These are phyloP conservation scores for Penicillium sp. DNA, from an alignment of 2,329 filamentous ascomycete species.

Conservation along the genomic window DNA sequence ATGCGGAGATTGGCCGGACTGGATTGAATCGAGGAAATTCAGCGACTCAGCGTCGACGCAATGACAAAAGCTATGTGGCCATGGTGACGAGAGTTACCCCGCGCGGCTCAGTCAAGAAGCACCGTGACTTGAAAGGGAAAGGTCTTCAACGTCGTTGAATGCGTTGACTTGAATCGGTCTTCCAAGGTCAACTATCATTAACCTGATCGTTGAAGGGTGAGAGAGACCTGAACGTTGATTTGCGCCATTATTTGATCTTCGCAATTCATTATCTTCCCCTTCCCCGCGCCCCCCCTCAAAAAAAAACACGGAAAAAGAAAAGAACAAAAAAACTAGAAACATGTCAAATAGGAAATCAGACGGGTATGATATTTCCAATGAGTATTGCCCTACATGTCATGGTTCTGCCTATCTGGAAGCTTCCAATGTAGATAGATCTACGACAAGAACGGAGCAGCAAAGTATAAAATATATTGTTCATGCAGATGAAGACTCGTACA, in stretches of 20 bases:
- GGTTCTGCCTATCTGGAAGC: not conserved
- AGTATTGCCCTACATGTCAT: not conserved
- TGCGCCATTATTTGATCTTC: too few relatives aligned
- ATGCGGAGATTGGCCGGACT: not conserved
- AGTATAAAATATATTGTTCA: not conserved
- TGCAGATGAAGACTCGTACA: slow-evolving; percentile 7
- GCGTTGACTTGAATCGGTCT: not conserved
- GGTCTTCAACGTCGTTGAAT: not conserved
- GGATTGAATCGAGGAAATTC: slow-evolving; percentile 5
- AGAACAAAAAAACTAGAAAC: not conserved
- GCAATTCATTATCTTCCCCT: too few relatives aligned
- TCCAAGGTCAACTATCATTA: too few relatives aligned
- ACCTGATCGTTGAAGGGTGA: too few relatives aligned
- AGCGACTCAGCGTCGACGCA: slow-evolving; percentile 8
- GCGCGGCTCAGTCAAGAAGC: slow-evolving; percentile 7
- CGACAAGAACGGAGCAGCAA: not conserved
- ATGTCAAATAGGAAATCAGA: not conserved
- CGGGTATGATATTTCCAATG: not conserved
- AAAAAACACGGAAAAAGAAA: not conserved
- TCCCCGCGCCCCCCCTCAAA: too few relatives aligned
- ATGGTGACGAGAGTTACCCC: not conserved
- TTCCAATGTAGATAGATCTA: not conserved
- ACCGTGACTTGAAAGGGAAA: not conserved
- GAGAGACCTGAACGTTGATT: too few relatives aligned
- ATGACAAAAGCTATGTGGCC: not conserved